Evolutionary conservation across 345 rosid genomes (phyloP), one percentile per base, ranked within the genome.

Genomic region (Sonneratia caseolaris): DNA sequence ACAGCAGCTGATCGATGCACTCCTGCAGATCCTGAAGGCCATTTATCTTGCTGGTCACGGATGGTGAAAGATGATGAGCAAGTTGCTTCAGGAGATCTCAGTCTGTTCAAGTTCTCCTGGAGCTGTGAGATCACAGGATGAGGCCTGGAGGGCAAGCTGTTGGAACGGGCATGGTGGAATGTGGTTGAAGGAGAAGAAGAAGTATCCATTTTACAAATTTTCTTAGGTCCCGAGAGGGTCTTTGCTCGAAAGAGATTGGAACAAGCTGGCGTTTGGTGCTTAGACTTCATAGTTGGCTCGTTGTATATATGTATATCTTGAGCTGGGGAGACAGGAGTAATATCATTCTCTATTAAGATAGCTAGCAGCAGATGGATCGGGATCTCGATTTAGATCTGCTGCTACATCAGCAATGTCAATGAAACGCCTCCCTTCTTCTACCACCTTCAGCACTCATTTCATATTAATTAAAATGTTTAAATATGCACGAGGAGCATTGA

Each of bases 81-180:
- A 68, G 76, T 56, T 18, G 79, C 47, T 70, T 75, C 53, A 12
- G 18, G 14, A 48, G 75, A 15, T 56, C 72, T 71, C 36, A 82
- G 70, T 68, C 80, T 82, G 64, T 72, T 64, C 24, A 84, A 37
- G 22, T 66, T 73, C 66, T 78, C 77, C 11, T 78, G 81, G 38
- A 79, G 37, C 70, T 73, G 76, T 47, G 81, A 27, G 71, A 75
- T 42, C 65, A 72, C 37, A 48, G 75, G 79, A 75, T 80, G 79
- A 69, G 84, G 68, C 43, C 76, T 81, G 10, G 75, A 76, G n/a
- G 82, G 87, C 77, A 84, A 74, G 70, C 82, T 84, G 78, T 72
- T 75, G 11, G 81, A 79, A 42, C 79, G 79, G 71, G 70, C 68
- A 37, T 80, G 79, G 22, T 70, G 67, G 49, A 49, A 61, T 57